phyloP scores from a whole-genome alignment of 305 asterid genomes.

The Caryopteris hybrid region DNA sequence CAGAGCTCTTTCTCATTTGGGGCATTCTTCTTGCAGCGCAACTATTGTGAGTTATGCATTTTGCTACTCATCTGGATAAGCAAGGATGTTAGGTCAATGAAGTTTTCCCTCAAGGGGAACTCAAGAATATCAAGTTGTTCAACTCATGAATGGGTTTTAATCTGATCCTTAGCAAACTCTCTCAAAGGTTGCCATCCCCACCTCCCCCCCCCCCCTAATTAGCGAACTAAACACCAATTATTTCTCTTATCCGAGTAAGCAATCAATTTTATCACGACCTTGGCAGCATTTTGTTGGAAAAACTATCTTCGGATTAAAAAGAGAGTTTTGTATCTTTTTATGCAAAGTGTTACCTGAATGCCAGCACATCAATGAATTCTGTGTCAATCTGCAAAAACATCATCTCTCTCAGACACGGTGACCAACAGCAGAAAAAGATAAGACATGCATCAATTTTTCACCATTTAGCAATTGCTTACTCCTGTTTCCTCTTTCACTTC shows the following conservation, averaged over 20 bases:
- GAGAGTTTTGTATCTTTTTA: not conserved
- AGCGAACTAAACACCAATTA: not conserved
- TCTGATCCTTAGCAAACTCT: not conserved
- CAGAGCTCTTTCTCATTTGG: too few relatives aligned
- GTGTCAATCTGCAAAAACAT: slow-evolving; percentile 52
- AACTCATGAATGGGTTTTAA: too few relatives aligned
- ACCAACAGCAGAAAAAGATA: not conserved
- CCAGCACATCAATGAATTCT: slow-evolving; percentile 63
- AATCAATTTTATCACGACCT: not conserved
- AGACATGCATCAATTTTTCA: not conserved
- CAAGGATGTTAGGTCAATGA: too few relatives aligned
- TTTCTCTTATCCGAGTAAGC: not conserved
- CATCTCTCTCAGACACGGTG: slow-evolving; percentile 14
- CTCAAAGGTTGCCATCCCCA: not conserved
- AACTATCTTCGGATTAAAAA: not conserved
- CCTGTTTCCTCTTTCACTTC: slow-evolving; percentile 88
- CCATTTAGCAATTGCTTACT: slow-evolving; percentile 38
- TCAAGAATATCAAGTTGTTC: too few relatives aligned
- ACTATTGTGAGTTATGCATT: too few relatives aligned
- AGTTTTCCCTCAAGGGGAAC: too few relatives aligned
- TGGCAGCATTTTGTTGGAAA: not conserved
- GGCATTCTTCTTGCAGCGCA: too few relatives aligned
- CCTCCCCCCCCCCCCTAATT: too few relatives aligned
- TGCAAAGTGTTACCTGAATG: slow-evolving; percentile 54
- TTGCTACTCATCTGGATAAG: too few relatives aligned